Percentiles rank a stretch among this genome's conserved stretches.
phyloP scores from a whole-genome alignment of 768 basidiomycete species.

The Tricholoma terreum region DNA sequence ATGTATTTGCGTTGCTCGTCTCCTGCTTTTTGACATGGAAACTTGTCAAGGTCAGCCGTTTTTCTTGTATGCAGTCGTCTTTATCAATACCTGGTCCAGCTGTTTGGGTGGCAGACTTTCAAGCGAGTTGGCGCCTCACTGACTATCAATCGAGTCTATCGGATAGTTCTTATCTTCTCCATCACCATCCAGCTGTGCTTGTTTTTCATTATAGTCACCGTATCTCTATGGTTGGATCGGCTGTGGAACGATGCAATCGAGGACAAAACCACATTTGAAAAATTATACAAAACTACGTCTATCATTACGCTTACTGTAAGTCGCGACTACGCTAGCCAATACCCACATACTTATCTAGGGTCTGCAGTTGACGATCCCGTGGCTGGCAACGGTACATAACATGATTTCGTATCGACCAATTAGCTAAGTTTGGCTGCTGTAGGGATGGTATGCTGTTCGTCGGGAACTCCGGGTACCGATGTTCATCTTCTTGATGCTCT shows the following conservation, averaged over 20 bases:
- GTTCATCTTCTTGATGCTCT: slow-evolving; percentile 60
- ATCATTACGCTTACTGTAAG: slow-evolving; percentile 60
- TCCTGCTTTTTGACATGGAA: slow-evolving; percentile 70
- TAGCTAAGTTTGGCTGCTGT: slow-evolving; percentile 1
- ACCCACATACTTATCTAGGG: slow-evolving; percentile 6
- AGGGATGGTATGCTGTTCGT: slow-evolving; percentile 79
- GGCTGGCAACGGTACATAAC: slow-evolving; percentile 55
- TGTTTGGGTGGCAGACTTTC: slow-evolving; percentile 87
- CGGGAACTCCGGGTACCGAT: slow-evolving; percentile 58
- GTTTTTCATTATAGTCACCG: slow-evolving; percentile 72
- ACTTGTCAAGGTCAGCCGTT: slow-evolving; percentile 57
- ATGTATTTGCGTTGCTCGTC: slow-evolving; percentile 54
- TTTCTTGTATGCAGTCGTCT: not conserved
- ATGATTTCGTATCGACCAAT: slow-evolving; percentile 3
- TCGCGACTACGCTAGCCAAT: slow-evolving; percentile 8
- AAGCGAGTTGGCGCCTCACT: slow-evolving; percentile 78
- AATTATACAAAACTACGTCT: slow-evolving; percentile 52
- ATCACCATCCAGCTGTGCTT: slow-evolving; percentile 72
- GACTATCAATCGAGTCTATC: slow-evolving; percentile 73
- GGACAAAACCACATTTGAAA: slow-evolving; percentile 41
- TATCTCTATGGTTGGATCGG: slow-evolving; percentile 76
- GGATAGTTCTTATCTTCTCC: slow-evolving; percentile 63
- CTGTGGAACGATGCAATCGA: slow-evolving; percentile 65
- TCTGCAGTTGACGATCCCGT: slow-evolving; percentile 59
- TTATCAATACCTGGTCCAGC: slow-evolving; percentile 31